Base-by-base conservation (phyloP, 1,284 basidiomycete genomes). In the Trametes pubescens region DNA sequence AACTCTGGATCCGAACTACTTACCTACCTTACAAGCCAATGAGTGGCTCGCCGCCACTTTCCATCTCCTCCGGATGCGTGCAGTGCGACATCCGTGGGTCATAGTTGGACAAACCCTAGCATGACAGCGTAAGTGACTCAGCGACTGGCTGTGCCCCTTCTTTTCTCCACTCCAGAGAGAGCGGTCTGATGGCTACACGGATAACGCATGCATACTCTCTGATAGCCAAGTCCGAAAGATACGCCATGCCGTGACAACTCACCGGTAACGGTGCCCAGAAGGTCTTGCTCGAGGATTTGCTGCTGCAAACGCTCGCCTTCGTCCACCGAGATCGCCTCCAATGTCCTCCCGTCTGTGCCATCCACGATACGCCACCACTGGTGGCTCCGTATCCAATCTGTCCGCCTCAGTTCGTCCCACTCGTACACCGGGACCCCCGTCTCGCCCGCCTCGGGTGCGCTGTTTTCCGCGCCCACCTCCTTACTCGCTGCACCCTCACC, bases 341-440 rank as follows among this genome's bases (percentile, higher is more conserved):
- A 21, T 2, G 5, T 32, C 22, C 62, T 51, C 32, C 51, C 29
- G 0, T 47, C 53, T 3, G 35, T 43, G 6, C 35, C 53, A 9
- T 62, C 62, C 11, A 43, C 62, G 14, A 67, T 22, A 16, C 58
- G 49, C 65, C 65, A 67, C 59, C 62, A 67, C 13, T 21, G n/a
- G 38, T 57, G 35, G 22, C 40, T 52, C 32, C 32, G 13, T 24
- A 67, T 37, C 16, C 29, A 43, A 3, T 48, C 29, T 9, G 58
- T 38, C 16, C 38, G 52, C 54, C 65, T 13, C 54, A 67, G 49
- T 38, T 62, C 60, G 51, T 62, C 65, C 65, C 62, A 62, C 44
- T 62, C 65, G 16, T 43, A 49, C 46, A 49, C 43, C 10, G 6
- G 37, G 5, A 8, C 40, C 13, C 24, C 40, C 21, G 43, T 37